Evolutionary conservation across 768 basidiomycete species (phyloP).

Genomic region (Clathrus columnatus): DNA sequence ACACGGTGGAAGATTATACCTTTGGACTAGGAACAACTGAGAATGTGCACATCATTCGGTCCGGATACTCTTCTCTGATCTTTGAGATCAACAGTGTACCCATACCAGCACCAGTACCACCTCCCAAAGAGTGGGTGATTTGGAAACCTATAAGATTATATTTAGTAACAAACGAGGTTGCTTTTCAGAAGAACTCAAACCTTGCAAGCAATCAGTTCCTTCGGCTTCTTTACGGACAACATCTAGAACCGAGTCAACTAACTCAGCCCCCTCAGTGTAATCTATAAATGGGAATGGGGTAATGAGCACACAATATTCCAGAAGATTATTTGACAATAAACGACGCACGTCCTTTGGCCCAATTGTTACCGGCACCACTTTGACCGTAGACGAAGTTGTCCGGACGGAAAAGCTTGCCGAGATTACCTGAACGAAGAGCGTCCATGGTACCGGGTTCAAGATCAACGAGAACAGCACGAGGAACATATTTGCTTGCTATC

Average conservation of each 20-base stretch:
- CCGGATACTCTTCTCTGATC: conserved; percentile 98
- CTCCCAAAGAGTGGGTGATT: conserved; percentile 96
- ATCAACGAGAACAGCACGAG: conserved; percentile 94
- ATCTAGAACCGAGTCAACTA: conserved; percentile 95
- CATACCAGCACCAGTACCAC: conserved; percentile 99
- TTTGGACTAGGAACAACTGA: conserved; percentile 97
- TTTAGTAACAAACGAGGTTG: background rate
- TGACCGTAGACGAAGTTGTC: conserved; percentile 99
- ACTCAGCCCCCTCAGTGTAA: conserved; percentile 94
- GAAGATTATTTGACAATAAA: conserved; percentile 1
- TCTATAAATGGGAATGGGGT: conserved; percentile 32
- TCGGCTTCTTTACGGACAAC: conserved; percentile 99
- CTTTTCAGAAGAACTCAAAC: conserved; percentile 31
- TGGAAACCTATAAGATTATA: conserved; percentile 67
- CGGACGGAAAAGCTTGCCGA: conserved; percentile 89
- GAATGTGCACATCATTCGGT: conserved; percentile 99
- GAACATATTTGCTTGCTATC: conserved; percentile 85
- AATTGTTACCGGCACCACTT: conserved; percentile 98
- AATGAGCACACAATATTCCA: conserved; percentile 15
- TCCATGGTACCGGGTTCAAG: conserved; percentile 98
- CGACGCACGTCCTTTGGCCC: conserved; percentile 97
- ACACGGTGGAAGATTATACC: conserved; percentile 24
- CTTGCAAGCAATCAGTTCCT: conserved; percentile 94
- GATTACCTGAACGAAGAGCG: conserved; percentile 81
- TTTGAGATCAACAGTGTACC: conserved; percentile 98